A percentile compares a stretch with the other conserved stretches of the same genome.
phyloP scores from a whole-genome alignment of 257 asterid genomes.

The Verbena officinalis region DNA sequence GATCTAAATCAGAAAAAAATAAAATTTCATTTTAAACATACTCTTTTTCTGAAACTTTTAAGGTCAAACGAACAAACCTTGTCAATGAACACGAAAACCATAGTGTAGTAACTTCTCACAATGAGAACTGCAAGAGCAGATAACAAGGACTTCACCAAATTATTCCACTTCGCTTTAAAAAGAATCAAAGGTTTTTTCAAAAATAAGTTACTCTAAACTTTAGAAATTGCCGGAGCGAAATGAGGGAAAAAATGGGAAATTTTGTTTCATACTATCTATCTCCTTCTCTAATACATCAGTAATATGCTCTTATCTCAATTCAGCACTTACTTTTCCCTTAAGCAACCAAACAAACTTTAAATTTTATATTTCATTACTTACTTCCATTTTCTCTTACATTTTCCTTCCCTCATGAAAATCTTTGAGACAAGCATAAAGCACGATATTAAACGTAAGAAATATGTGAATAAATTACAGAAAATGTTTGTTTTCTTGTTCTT shows the following conservation, averaged over 20 bases:
- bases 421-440: no score
- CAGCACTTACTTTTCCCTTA: no score
- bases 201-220: neutral
- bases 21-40: neutral
- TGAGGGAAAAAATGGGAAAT: no score
- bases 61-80: neutral
- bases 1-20: neutral
- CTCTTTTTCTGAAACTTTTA: neutral
- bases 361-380: neutral
- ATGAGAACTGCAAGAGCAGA: neutral
- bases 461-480: neutral
- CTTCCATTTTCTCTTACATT: no score
- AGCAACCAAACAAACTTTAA: neutral
- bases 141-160: constrained; percentile 14
- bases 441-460: neutral
- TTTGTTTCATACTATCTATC: no score
- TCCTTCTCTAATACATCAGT: neutral
- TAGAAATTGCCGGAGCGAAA: no score
- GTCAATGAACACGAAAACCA: neutral
- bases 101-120: neutral
- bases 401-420: no score
- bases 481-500: no score
- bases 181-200: neutral
- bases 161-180: neutral
- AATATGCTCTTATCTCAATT: no score